phyloP scores from a whole-genome alignment of 768 basidiomycete genomes.

The Mycena galericulata region DNA sequence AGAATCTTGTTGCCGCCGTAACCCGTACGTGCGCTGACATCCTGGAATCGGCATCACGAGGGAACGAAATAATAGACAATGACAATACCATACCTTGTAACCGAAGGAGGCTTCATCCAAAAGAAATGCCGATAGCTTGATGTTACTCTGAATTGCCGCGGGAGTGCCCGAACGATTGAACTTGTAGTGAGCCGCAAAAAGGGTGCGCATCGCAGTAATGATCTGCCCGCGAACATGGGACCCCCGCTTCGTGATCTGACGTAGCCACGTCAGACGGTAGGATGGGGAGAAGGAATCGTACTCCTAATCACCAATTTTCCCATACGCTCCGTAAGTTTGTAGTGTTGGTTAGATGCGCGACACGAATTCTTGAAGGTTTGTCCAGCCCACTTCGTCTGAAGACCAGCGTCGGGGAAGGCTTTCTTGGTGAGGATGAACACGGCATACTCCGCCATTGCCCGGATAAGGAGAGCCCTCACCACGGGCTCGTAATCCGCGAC shows the following conservation, averaged over 20 bases:
- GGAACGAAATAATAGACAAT: too few relatives aligned
- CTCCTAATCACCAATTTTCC: not conserved
- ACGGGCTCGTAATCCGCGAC: not conserved
- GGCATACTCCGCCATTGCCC: not conserved
- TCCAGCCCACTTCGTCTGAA: not conserved
- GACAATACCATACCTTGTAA: not conserved
- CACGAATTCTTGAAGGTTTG: not conserved
- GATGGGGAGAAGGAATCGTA: too few relatives aligned
- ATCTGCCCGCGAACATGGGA: not conserved
- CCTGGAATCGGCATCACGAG: not conserved
- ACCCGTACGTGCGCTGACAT: not conserved
- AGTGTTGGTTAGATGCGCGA: not conserved
- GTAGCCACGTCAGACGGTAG: too few relatives aligned
- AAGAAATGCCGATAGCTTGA: not conserved
- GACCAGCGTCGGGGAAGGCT: not conserved
- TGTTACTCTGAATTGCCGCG: not conserved
- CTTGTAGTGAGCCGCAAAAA: constrained; percentile 5
- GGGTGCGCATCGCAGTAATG: not conserved
- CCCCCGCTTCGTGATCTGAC: constrained; percentile 18
- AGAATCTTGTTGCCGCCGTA: not conserved
- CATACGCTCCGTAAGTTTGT: not conserved
- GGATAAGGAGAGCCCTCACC: not conserved
- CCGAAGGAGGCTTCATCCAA: not conserved
- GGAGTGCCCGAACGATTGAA: not conserved
- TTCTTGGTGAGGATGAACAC: not conserved